Evolutionary conservation across 306 rosid species (phyloP).

Genomic region (Fragaria vesca): DNA sequence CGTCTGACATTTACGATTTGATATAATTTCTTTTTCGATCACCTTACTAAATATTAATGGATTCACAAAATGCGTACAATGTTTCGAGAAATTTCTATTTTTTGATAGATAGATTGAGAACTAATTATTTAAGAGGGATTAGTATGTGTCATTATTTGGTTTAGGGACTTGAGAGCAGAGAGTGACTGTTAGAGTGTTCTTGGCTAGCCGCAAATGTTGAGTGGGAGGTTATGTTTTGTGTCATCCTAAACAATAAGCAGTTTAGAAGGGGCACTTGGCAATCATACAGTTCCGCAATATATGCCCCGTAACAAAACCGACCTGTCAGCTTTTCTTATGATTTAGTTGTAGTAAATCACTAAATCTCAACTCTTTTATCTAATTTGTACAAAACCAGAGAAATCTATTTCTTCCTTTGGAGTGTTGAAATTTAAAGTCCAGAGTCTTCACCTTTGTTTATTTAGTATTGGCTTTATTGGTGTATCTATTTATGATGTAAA

Average conservation of each 20-base stretch:
- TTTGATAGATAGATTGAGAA: neutral
- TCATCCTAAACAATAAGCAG: neutral
- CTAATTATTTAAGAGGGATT: neutral
- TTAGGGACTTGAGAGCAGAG: neutral
- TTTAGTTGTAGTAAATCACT: neutral
- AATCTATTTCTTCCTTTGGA: neutral
- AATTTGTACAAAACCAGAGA: neutral
- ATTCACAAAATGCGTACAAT: neutral
- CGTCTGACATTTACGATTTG: neutral
- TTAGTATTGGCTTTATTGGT: neutral
- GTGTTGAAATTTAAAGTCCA: neutral
- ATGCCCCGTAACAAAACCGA: neutral
- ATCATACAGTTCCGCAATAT: neutral
- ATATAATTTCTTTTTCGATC: neutral
- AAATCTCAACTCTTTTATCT: neutral
- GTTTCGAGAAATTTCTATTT: neutral
- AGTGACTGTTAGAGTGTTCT: slow-evolving; percentile 1
- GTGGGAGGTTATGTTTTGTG: neutral
- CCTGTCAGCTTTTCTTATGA: neutral
- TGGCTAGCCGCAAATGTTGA: slow-evolving; percentile 25
- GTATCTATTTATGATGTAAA: neutral
- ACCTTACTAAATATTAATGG: neutral
- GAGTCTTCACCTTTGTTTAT: neutral
- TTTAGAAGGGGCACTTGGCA: neutral
- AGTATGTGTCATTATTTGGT: neutral